Percentiles rank a stretch among this genome's conserved stretches.
Evolutionary conservation across 345 rosid genomes (phyloP).

Genomic region (Gossypium mustelinum): DNA sequence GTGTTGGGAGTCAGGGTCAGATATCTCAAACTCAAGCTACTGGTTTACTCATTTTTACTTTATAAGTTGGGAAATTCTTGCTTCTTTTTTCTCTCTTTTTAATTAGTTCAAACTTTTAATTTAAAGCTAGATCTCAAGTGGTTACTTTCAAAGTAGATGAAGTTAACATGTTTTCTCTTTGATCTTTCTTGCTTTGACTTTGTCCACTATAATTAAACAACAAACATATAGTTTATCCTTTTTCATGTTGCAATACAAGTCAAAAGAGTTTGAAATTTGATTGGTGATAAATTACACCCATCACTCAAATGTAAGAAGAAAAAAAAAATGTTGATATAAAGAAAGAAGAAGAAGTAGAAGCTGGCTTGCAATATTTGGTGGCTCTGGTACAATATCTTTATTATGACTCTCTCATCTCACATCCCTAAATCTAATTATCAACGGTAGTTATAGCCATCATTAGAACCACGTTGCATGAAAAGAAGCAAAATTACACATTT

Average conservation of each 20-base stretch:
- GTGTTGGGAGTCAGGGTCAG: background rate
- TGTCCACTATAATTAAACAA: too few relatives aligned
- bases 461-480: constrained; percentile 18
- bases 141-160: background rate
- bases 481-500: constrained; percentile 2
- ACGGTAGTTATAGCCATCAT: background rate
- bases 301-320: background rate
- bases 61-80: background rate
- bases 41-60: background rate
- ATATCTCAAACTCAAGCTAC: constrained; percentile 4
- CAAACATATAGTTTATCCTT: too few relatives aligned
- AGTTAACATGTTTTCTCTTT: background rate
- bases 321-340: background rate
- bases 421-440: background rate
- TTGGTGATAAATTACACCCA: background rate
- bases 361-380: background rate
- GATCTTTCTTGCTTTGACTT: too few relatives aligned
- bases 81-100: background rate
- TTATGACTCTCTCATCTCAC: background rate
- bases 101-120: background rate
- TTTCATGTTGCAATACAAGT: background rate
- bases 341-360: background rate
- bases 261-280: constrained; percentile 6
- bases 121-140: background rate
- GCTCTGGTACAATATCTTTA: background rate